phyloP scores from a whole-genome alignment of 75 land plant species.

The Sequoiadendron giganteum region DNA sequence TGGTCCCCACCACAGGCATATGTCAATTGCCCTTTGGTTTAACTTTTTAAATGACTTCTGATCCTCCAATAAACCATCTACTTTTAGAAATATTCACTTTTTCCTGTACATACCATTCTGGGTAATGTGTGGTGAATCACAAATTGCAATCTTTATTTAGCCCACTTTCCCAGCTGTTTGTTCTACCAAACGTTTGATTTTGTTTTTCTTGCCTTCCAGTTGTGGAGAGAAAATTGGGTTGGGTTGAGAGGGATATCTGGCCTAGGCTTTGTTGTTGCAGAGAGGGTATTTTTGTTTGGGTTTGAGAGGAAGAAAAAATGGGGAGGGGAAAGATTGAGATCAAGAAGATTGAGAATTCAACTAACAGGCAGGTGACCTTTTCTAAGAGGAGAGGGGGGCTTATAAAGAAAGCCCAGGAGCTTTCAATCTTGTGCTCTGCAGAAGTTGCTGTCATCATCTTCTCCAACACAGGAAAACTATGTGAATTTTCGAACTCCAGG shows the following conservation, averaged over 20 bases:
- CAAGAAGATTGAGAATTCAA: constrained; percentile 1
- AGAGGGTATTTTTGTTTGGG: not conserved
- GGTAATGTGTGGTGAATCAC: not conserved
- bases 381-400: not conserved
- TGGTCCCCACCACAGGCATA: not conserved
- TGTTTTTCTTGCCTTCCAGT: no score
- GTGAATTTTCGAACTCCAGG: not conserved
- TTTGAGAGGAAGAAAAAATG: not conserved
- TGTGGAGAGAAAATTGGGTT: not conserved
- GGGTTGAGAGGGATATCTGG: not conserved
- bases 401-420: not conserved
- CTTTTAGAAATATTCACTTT: not conserved
- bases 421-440: not conserved
- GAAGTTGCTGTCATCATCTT: not conserved
- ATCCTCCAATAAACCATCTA: not conserved
- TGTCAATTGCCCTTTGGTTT: not conserved
- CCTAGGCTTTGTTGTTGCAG: not conserved
- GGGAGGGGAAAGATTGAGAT: constrained; percentile 1
- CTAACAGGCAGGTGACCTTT: not conserved
- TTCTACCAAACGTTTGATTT: not conserved
- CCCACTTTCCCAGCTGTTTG: not conserved
- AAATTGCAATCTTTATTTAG: not conserved
- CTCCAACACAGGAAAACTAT: not conserved
- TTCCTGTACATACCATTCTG: not conserved
- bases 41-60: not conserved